Evolutionary conservation across 768 basidiomycete species (phyloP), one percentile per base, ranked within the genome.

Genomic region (Lyophyllum semitale): DNA sequence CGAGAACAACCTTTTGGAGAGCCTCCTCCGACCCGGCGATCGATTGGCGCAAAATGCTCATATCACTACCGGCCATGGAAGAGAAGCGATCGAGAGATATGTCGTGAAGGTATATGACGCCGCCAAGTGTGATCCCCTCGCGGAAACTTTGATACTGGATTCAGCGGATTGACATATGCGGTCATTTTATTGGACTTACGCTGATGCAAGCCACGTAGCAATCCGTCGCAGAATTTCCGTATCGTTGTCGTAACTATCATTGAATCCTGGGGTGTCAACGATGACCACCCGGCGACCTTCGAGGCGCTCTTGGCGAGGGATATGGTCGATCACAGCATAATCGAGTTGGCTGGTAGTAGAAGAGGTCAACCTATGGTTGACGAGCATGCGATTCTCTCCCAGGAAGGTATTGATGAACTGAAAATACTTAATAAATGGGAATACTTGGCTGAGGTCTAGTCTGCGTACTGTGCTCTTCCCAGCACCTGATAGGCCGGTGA

Each of bases 381-480:
- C 55, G 22, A 49, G 56, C 3, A 59, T 55, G 11, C 52, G 53
- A 35, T 51, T 41, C 48, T 63, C 53, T 23, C 62, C 62, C 23
- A 64, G 62, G 8, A 64, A 53, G 8, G 58, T 58, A 50, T 66
- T 63, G 47, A 69, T 67, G 52, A 69, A 69, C 68, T 69, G 37
- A 22, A 11, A 26, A 43, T 3, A 38, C 20, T n/a, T 32, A 6
- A 52, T 37, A 25, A n/a, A 15, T 30, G 15, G n/a, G 37, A 38
- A n/a, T 8, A 20, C 22, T 42, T 25, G 3, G 3, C 15, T 15
- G 4, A 17, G 7, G 11, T 15, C 5, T 38, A 18, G 35, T 9
- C 15, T 38, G n/a, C 61, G 54, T 32, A 63, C 62, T 5, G 62
- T 61, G 48, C 62, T 63, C 38, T 63, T 63, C 29, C 62, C 62